phyloP scores from a whole-genome alignment of 768 basidiomycete species.

The Trametes elegans region DNA sequence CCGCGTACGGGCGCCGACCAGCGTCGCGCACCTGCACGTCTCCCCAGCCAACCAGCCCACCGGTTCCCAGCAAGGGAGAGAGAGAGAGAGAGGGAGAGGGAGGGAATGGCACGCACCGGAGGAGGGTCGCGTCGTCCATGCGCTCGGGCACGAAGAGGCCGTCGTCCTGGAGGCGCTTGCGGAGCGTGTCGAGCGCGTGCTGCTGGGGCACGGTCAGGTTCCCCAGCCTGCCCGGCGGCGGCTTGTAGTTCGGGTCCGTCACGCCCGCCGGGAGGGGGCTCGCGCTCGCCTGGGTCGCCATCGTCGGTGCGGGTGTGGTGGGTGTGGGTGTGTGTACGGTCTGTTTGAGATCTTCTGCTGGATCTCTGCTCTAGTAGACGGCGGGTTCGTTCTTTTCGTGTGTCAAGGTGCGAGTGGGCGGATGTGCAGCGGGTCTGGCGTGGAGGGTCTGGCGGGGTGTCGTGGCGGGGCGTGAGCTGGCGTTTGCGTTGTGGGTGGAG shows the following conservation, averaged over 20 bases:
- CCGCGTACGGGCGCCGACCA: not conserved
- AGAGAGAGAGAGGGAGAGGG: not conserved
- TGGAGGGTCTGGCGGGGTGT: not conserved
- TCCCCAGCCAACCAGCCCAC: not conserved
- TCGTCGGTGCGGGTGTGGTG: not conserved
- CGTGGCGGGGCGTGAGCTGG: not conserved
- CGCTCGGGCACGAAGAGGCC: slow-evolving; percentile 58
- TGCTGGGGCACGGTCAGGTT: slow-evolving; percentile 66
- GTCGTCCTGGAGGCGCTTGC: slow-evolving; percentile 58
- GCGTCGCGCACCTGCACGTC: not conserved
- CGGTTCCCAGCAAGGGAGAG: not conserved
- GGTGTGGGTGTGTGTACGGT: not conserved
- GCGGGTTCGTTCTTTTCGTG: too few relatives aligned
- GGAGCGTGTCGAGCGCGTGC: slow-evolving; percentile 66
- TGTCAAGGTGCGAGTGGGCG: too few relatives aligned
- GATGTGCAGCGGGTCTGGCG: too few relatives aligned
- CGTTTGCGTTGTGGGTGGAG: not conserved
- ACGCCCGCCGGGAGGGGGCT: slow-evolving; percentile 56
- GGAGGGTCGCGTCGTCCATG: slow-evolving; percentile 68
- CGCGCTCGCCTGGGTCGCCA: slow-evolving; percentile 41
- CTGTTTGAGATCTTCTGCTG: not conserved
- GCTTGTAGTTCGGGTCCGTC: slow-evolving; percentile 63
- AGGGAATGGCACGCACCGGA: slow-evolving; percentile 52
- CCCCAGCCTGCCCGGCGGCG: slow-evolving; percentile 73
- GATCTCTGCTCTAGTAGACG: too few relatives aligned